phyloP scores from a whole-genome alignment of 176 grass and related monocot genomes.

The Ensete glaucum region DNA sequence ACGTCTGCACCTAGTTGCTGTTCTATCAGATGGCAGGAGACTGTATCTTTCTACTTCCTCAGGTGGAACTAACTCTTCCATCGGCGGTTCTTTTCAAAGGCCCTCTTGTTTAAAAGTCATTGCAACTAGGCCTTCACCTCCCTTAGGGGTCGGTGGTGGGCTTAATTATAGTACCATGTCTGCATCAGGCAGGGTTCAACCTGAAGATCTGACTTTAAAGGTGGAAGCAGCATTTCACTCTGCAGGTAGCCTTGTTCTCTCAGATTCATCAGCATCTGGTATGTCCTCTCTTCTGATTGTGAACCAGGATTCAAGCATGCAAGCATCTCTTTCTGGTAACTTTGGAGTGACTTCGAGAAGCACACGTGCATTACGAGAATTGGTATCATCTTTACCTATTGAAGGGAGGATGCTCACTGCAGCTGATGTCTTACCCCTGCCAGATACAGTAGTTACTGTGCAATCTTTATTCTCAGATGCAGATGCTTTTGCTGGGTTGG shows the following conservation, averaged over 20 bases:
- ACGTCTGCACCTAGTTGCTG: conserved; percentile 78
- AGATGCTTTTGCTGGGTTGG: conserved; percentile 55
- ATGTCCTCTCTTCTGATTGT: conserved; percentile 82
- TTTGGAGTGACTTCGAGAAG: conserved; percentile 69
- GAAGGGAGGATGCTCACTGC: conserved; percentile 92
- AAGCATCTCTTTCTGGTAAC: conserved; percentile 51
- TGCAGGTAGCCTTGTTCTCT: conserved; percentile 74
- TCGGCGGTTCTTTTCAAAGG: conserved; percentile 63
- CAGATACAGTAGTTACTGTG: conserved; percentile 49
- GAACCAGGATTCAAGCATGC: conserved; percentile 85
- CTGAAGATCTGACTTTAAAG: conserved; percentile 88
- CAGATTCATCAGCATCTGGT: conserved; percentile 74
- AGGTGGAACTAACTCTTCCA: conserved; percentile 54
- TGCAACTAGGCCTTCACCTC: conserved; percentile 86
- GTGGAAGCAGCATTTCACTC: conserved; percentile 91
- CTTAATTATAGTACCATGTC: conserved; percentile 59
- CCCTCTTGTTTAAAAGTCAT: conserved; percentile 88
- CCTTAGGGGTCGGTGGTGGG: conserved; percentile 51
- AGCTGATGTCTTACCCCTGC: conserved; percentile 64
- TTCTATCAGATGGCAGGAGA: conserved; percentile 94
- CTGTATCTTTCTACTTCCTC: conserved; percentile 66
- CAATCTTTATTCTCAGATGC: conserved; percentile 82
- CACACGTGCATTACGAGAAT: conserved; percentile 61
- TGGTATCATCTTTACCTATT: conserved; percentile 72
- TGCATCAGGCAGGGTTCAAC: conserved; percentile 58